These are phyloP conservation scores for Fusarium nisikadoi DNA, from an alignment of 2,329 filamentous ascomycete species.

Conservation along the genomic window DNA sequence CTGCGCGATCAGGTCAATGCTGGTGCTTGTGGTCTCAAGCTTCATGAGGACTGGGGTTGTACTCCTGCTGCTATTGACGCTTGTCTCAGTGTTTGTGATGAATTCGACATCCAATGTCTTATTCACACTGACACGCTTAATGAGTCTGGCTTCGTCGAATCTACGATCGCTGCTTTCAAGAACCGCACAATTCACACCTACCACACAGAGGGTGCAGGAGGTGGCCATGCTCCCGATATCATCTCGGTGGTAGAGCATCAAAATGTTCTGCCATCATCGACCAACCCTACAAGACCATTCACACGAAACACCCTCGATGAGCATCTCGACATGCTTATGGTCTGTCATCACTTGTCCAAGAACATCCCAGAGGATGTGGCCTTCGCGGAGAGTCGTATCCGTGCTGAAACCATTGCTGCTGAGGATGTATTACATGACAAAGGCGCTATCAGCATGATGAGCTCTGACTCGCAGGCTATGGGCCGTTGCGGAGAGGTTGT, in stretches of 20 bases:
- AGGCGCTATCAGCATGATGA: constrained; percentile 98
- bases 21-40: constrained; percentile 88
- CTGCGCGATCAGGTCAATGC: constrained; percentile 84
- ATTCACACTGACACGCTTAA: constrained; percentile 98
- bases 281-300: constrained; percentile 91
- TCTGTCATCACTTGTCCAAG: constrained; percentile 92
- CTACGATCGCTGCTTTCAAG: constrained; percentile 87
- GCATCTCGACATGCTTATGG: constrained; percentile 98
- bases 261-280: constrained; percentile 90
- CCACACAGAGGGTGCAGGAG: constrained; percentile 94
- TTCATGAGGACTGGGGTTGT: constrained; percentile 96
- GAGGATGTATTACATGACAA: constrained; percentile 96
- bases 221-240: constrained; percentile 95
- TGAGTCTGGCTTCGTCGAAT: constrained; percentile 96
- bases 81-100: constrained; percentile 86
- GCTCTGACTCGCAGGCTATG: constrained; percentile 95
- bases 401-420: constrained; percentile 94
- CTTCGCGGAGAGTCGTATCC: constrained; percentile 93
- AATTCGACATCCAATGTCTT: constrained; percentile 90
- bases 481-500: constrained; percentile 95
- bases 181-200: constrained; percentile 93
- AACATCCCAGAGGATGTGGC: constrained; percentile 96
- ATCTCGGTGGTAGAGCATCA: constrained; percentile 90
- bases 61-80: constrained; percentile 92
- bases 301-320: constrained; percentile 94